These are phyloP conservation scores for Talaromyces sp. DNA, from an alignment of 2,329 filamentous ascomycete species.

Conservation along the genomic window DNA sequence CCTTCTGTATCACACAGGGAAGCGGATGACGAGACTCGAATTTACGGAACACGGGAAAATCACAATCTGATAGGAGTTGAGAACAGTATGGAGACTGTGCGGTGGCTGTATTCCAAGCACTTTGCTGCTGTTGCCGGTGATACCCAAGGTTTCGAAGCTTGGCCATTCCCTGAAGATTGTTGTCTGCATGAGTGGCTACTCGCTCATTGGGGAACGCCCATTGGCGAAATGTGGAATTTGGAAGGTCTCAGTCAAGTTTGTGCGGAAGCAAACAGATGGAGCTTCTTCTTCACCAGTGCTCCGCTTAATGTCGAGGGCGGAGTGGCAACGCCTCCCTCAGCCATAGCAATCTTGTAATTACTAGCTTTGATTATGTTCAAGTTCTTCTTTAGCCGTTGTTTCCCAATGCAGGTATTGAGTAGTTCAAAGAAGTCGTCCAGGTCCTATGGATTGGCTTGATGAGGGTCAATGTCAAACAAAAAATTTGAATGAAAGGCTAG, in stretches of 20 bases:
- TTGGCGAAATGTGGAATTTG: constrained; percentile 5
- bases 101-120: neutral
- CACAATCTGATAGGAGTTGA: neutral
- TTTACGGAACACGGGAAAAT: neutral
- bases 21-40: neutral
- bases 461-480: neutral
- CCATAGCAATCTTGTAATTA: neutral
- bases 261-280: neutral
- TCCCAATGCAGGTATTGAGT: neutral
- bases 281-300: constrained; percentile 10
- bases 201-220: neutral
- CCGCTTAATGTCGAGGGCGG: constrained; percentile 2
- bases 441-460: neutral
- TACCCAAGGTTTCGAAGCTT: neutral
- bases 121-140: neutral
- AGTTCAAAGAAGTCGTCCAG: neutral
- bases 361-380: neutral
- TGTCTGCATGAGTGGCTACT: constrained; percentile 1
- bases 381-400: neutral
- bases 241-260: neutral
- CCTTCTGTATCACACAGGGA: neutral
- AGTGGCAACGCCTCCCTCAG: neutral
- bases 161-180: neutral
- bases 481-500: neutral
- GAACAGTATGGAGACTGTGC: neutral